These are phyloP conservation scores for Penicillium sp. DNA, from an alignment of 2,329 filamentous ascomycete genomes.

Conservation along the genomic window DNA sequence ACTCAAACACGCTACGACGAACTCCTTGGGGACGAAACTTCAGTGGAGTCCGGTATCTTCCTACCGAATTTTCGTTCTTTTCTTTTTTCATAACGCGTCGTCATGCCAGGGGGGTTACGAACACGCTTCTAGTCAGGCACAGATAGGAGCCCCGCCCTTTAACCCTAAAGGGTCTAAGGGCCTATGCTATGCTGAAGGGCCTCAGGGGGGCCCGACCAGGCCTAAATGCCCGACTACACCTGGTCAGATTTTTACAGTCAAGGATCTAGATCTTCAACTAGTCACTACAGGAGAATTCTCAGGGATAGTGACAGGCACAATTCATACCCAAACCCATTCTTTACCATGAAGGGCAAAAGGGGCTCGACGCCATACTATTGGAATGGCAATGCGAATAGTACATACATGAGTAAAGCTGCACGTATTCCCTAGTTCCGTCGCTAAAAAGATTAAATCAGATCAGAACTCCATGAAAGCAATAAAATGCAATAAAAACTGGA, in stretches of 20 bases:
- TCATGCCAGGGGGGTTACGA: not conserved
- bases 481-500: not conserved
- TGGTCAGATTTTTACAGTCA: not conserved
- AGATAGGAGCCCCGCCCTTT: conserved; percentile 1
- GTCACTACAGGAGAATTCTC: conserved; percentile 3
- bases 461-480: not conserved
- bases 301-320: not conserved
- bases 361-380: not conserved
- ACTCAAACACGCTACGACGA: conserved; percentile 36
- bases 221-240: not conserved
- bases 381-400: not conserved
- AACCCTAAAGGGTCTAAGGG: conserved; percentile 8
- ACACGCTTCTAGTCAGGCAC: not conserved
- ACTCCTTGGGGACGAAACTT: conserved; percentile 10
- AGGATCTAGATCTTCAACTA: not conserved
- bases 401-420: not conserved
- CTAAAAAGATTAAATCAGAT: not conserved
- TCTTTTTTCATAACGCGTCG: not conserved
- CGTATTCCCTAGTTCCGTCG: not conserved
- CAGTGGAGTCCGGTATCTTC: not conserved
- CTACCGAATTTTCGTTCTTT: not conserved
- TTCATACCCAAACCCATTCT: not conserved
- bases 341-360: not conserved
- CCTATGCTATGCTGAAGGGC: not conserved
- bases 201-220: not conserved